phyloP scores from a whole-genome alignment of 2,329 filamentous ascomycete genomes.

The Neofusicoccum parvum region DNA sequence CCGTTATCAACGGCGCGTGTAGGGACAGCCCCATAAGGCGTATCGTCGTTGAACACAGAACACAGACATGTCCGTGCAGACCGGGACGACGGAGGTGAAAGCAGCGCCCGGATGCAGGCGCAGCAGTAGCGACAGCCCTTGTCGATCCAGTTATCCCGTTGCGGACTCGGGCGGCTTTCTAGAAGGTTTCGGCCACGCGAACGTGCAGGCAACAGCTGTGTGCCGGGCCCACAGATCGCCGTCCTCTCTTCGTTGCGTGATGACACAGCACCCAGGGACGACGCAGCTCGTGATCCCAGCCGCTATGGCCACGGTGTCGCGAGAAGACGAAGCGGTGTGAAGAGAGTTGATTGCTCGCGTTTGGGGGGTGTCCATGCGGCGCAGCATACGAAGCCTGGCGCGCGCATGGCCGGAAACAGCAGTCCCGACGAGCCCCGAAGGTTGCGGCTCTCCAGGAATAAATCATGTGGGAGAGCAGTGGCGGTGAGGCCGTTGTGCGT shows the following conservation, averaged over 20 bases:
- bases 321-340: slow-evolving; percentile 1
- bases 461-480: slow-evolving; percentile 41
- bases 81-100: background rate
- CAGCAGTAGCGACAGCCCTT: background rate
- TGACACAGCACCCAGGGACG: background rate
- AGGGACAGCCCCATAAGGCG: background rate
- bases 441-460: background rate
- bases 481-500: slow-evolving; percentile 84
- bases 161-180: background rate
- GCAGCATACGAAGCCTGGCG: background rate
- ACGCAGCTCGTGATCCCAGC: background rate
- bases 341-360: background rate
- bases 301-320: background rate
- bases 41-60: background rate
- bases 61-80: background rate
- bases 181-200: background rate
- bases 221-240: slow-evolving; percentile 12
- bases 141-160: background rate
- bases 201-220: background rate
- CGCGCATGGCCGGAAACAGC: background rate
- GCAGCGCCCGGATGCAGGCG: background rate
- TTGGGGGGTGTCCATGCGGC: background rate
- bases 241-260: background rate
- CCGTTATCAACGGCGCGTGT: background rate
- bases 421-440: background rate